Conservation (phyloP, 495 filamentous ascomycete species). For the Tuber calosporum region DNA sequence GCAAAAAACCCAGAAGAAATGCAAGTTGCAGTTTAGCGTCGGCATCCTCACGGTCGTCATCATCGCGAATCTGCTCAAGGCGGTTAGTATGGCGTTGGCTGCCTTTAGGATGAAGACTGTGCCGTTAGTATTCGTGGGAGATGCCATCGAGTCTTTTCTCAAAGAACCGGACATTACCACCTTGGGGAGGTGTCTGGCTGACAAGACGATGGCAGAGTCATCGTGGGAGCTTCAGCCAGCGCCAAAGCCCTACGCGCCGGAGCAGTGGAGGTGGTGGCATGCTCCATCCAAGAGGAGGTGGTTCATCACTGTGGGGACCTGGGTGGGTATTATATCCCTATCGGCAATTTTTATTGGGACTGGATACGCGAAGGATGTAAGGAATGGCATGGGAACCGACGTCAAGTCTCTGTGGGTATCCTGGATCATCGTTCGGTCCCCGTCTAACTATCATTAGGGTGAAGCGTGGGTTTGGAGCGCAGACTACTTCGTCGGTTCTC, state of each 20-base stretch:
- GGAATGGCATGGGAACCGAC: not conserved
- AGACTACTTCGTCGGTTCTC: not conserved
- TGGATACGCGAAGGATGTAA: not conserved
- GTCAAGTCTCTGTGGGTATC: not conserved
- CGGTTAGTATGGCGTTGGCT: slow-evolving; percentile 41
- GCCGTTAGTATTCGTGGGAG: slow-evolving; percentile 49
- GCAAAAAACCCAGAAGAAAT: slow-evolving; percentile 39
- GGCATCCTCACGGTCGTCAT: slow-evolving; percentile 45
- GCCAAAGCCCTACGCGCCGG: not conserved
- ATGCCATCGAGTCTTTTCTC: slow-evolving; percentile 50
- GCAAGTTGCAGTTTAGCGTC: slow-evolving; percentile 47
- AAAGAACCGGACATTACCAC: slow-evolving; percentile 44
- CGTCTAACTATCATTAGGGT: not conserved
- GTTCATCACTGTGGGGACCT: not conserved
- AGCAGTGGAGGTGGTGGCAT: slow-evolving; percentile 8
- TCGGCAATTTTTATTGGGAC: slow-evolving; percentile 1
- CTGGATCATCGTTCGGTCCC: not conserved
- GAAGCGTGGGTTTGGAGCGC: not conserved
- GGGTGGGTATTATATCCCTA: not conserved
- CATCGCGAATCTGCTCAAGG: slow-evolving; percentile 44
- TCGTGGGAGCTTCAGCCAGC: not conserved
- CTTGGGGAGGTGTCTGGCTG: slow-evolving; percentile 38
- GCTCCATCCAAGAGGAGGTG: slow-evolving; percentile 2
- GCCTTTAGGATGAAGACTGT: slow-evolving; percentile 12
- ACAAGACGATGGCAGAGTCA: slow-evolving; percentile 13